These are phyloP conservation scores for Silene latifolia DNA, from an alignment of 148 eudicot species.

Conservation along the genomic window DNA sequence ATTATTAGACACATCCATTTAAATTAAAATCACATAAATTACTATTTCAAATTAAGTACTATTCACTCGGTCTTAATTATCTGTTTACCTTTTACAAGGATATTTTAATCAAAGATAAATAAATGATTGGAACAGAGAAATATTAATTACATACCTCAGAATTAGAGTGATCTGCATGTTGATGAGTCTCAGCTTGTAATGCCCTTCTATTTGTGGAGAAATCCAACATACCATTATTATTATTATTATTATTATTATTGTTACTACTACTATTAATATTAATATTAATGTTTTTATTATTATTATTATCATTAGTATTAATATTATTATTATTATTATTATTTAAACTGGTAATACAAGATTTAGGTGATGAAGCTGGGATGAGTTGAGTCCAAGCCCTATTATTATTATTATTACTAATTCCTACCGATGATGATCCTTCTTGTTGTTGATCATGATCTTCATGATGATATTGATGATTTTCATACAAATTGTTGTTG, in stretches of 20 bases:
- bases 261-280: slow-evolving; percentile 11
- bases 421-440: slow-evolving; percentile 13
- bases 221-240: slow-evolving; percentile 34
- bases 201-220: slow-evolving; percentile 37
- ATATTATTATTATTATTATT: slow-evolving; percentile 14
- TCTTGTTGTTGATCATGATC: slow-evolving; percentile 21
- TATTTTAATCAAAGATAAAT: too few relatives aligned
- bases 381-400: slow-evolving; percentile 41
- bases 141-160: slow-evolving; percentile 37
- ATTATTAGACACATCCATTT: not conserved
- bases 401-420: slow-evolving; percentile 17
- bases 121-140: too few relatives aligned
- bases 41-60: not conserved
- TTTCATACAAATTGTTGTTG: slow-evolving; percentile 13
- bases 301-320: not conserved
- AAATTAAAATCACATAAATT: too few relatives aligned
- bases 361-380: slow-evolving; percentile 43
- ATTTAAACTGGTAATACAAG: slow-evolving; percentile 39
- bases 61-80: too few relatives aligned
- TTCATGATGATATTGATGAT: slow-evolving; percentile 20
- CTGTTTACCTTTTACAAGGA: too few relatives aligned
- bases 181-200: slow-evolving; percentile 28
- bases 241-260: slow-evolving; percentile 13
- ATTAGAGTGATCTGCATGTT: slow-evolving; percentile 41
- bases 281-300: slow-evolving; percentile 13